A percentile compares a stretch with the other conserved stretches of the same genome.
Evolutionary conservation across 1,284 basidiomycete genomes (phyloP).

Genomic region (Golubevia pallescens): DNA sequence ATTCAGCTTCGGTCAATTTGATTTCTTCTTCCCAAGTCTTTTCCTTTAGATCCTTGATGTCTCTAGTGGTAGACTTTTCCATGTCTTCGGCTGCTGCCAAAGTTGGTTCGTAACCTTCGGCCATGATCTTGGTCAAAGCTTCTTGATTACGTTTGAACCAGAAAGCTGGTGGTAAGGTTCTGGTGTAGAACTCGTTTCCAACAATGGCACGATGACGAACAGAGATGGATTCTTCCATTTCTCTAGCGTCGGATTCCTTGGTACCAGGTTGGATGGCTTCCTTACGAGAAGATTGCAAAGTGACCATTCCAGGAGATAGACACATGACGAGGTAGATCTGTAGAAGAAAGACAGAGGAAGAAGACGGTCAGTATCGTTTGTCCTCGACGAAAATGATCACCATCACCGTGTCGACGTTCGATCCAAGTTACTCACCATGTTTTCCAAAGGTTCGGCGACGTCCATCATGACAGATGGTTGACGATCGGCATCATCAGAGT

Average conservation of each 20-base stretch:
- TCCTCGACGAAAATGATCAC: too few species aligned
- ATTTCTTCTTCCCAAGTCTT: slow-evolving; percentile 53
- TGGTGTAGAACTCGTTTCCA: slow-evolving; percentile 46
- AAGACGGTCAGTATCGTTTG: background rate
- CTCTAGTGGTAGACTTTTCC: slow-evolving; percentile 32
- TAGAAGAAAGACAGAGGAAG: background rate
- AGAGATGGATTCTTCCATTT: slow-evolving; percentile 42
- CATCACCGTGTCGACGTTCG: background rate
- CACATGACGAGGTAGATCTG: slow-evolving; percentile 48
- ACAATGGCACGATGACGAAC: slow-evolving; percentile 50
- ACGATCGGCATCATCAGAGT: slow-evolving; percentile 37
- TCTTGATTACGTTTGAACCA: slow-evolving; percentile 56
- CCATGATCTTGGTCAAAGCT: slow-evolving; percentile 43
- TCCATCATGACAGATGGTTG: slow-evolving; percentile 49
- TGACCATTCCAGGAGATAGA: slow-evolving; percentile 45
- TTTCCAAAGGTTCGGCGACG: slow-evolving; percentile 48
- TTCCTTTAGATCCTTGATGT: slow-evolving; percentile 50
- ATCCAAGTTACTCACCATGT: slow-evolving; percentile 16
- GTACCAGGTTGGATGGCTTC: slow-evolving; percentile 53
- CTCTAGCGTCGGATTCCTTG: slow-evolving; percentile 41
- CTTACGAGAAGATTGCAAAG: slow-evolving; percentile 42
- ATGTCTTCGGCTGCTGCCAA: slow-evolving; percentile 34
- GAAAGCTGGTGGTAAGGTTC: slow-evolving; percentile 45
- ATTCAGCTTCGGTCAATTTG: background rate
- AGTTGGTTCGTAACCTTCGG: slow-evolving; percentile 44